Conservation (phyloP, 306 rosid genomes). For the Arachis hypogaea region DNA sequence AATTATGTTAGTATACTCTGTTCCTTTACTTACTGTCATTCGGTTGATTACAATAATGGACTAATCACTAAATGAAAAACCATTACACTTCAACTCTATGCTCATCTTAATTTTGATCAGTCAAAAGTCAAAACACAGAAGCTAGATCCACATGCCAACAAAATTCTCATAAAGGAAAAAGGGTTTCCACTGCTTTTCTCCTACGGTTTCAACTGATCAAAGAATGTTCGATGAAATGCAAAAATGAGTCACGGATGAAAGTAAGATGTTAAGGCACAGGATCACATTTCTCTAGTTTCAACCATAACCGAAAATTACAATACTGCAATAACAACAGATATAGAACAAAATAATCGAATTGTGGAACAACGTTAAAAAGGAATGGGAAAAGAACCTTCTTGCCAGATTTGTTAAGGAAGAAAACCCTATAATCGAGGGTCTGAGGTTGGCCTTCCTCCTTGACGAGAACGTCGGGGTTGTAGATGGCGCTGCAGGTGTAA, state of each 20-base stretch:
- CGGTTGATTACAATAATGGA: constrained; percentile 8
- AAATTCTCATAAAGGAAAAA: background rate
- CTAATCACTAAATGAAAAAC: background rate
- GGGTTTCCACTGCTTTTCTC: background rate
- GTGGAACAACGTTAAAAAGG: background rate
- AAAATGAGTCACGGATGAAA: background rate
- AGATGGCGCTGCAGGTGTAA: constrained; percentile 70
- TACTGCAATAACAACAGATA: background rate
- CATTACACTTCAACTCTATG: background rate
- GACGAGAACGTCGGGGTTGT: constrained; percentile 66
- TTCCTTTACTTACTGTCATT: background rate
- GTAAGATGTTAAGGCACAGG: constrained; percentile 27
- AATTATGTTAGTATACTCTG: background rate
- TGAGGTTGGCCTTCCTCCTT: constrained; percentile 79
- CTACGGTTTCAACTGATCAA: background rate
- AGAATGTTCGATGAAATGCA: background rate
- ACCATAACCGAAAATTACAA: constrained; percentile 13
- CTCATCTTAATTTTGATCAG: background rate
- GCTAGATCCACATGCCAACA: constrained; percentile 1
- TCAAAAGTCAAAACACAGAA: constrained; percentile 4
- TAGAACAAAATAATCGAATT: background rate
- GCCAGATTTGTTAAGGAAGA: constrained; percentile 70
- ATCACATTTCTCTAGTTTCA: constrained; percentile 1
- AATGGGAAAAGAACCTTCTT: constrained; percentile 58
- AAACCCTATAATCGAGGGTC: constrained; percentile 81